A percentile compares a stretch with the other conserved stretches of the same genome.
Evolutionary conservation across 2,329 filamentous ascomycete species (phyloP).

Genomic region (Botrytis medusae): DNA sequence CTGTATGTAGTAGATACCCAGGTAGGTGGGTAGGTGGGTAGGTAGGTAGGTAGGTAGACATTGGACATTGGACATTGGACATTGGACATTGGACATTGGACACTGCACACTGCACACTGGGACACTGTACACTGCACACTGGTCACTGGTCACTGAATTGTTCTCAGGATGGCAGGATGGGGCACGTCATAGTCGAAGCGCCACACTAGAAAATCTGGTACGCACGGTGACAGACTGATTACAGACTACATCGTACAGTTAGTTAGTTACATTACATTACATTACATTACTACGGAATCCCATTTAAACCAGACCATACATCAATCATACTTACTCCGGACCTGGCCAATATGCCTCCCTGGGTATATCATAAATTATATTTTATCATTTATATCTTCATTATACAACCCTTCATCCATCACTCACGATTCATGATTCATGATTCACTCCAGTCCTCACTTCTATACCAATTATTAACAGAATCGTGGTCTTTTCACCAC

Average conservation of each 20-base stretch:
- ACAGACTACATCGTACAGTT: background rate
- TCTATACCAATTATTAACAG: background rate
- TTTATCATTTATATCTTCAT: background rate
- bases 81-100: too few relatives aligned
- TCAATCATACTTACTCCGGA: too few relatives aligned
- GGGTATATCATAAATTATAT: too few relatives aligned
- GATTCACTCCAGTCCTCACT: background rate
- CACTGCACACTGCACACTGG: too few relatives aligned
- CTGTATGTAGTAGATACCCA: background rate
- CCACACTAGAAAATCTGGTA: conserved; percentile 1
- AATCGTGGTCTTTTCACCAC: conserved; percentile 5
- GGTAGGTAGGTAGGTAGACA: too few relatives aligned
- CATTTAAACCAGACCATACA: background rate
- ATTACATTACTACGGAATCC: background rate
- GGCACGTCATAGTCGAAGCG: conserved; percentile 6
- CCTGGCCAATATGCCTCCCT: too few relatives aligned
- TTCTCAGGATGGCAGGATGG: background rate
- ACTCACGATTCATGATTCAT: background rate
- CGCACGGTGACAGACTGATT: background rate
- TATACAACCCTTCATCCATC: too few relatives aligned
- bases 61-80: too few relatives aligned
- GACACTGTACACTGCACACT: too few relatives aligned
- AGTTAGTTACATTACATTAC: too few relatives aligned
- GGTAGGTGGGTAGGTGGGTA: too few relatives aligned
- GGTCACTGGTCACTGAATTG: background rate